Conservation (phyloP, 257 asterid species). For the Penstemon eatonii region DNA sequence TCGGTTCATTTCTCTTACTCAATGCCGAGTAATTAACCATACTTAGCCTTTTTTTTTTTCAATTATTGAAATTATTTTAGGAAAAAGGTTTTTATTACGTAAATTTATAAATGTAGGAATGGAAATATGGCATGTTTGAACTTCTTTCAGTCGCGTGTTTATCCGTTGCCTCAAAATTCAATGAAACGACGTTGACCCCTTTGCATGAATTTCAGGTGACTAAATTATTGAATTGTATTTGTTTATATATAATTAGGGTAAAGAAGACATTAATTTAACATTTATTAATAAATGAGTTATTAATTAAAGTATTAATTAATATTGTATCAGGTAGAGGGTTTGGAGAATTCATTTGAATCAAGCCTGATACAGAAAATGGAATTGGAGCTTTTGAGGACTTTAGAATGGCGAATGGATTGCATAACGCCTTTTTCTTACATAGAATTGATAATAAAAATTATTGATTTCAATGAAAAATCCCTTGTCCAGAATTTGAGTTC, state of each 20-base stretch:
- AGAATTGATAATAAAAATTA: slow-evolving; percentile 33
- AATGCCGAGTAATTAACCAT: slow-evolving; percentile 45
- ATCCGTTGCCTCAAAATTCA: slow-evolving; percentile 63
- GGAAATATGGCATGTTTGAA: slow-evolving; percentile 62
- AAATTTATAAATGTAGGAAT: slow-evolving; percentile 38
- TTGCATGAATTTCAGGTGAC: slow-evolving; percentile 66
- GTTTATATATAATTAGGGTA: too few relatives aligned
- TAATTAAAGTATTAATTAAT: not conserved
- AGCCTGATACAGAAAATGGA: slow-evolving; percentile 57
- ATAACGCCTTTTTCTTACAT: slow-evolving; percentile 60
- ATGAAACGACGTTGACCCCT: slow-evolving; percentile 39
- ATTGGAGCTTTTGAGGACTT: slow-evolving; percentile 43
- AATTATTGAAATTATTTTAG: not conserved
- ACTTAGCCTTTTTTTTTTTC: not conserved
- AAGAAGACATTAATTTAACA: not conserved
- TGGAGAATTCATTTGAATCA: slow-evolving; percentile 41
- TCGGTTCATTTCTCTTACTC: slow-evolving; percentile 53
- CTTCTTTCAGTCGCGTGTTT: slow-evolving; percentile 66
- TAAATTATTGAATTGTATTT: not conserved
- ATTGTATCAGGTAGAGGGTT: slow-evolving; percentile 42
- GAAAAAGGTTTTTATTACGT: too few relatives aligned
- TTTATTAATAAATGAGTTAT: not conserved
- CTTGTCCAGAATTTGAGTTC: slow-evolving; percentile 30
- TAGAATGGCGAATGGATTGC: slow-evolving; percentile 59
- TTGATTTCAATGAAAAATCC: slow-evolving; percentile 26